Conservation (phyloP, 352 stramenopile genomes). For the Phytophthora syringae region DNA sequence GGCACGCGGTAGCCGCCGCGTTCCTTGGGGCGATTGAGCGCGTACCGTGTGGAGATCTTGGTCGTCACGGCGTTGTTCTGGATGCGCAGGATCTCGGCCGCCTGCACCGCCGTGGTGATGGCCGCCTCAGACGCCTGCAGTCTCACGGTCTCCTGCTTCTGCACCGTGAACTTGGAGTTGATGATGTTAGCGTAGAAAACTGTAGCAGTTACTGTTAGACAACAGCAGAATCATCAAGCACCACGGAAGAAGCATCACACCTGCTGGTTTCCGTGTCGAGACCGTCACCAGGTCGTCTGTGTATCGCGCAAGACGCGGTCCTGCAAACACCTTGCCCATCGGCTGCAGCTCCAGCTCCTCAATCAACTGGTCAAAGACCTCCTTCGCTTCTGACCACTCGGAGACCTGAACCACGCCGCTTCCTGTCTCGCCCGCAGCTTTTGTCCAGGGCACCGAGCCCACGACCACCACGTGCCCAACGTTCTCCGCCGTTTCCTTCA, state of each 20-base stretch:
- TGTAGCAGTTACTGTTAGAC: slow-evolving; percentile 15
- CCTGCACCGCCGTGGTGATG: slow-evolving; percentile 79
- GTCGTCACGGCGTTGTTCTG: slow-evolving; percentile 61
- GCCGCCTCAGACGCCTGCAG: slow-evolving; percentile 71
- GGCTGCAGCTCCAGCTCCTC: slow-evolving; percentile 55
- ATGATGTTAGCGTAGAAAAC: slow-evolving; percentile 86
- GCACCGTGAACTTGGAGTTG: slow-evolving; percentile 77
- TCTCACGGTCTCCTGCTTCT: slow-evolving; percentile 68
- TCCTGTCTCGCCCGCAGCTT: slow-evolving; percentile 2
- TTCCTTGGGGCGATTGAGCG: slow-evolving; percentile 59
- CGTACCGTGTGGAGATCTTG: slow-evolving; percentile 80
- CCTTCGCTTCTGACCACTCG: slow-evolving; percentile 45
- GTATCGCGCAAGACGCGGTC: slow-evolving; percentile 67
- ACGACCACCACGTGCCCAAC: slow-evolving; percentile 50
- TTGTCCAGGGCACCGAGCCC: slow-evolving; percentile 61
- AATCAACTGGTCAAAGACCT: slow-evolving; percentile 48
- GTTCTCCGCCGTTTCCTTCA: slow-evolving; percentile 35
- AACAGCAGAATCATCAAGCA: background rate
- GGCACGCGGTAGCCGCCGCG: slow-evolving; percentile 66
- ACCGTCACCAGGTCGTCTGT: slow-evolving; percentile 80
- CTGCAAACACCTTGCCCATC: slow-evolving; percentile 47
- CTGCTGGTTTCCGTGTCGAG: slow-evolving; percentile 70
- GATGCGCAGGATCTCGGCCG: slow-evolving; percentile 69
- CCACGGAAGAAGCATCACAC: slow-evolving; percentile 28
- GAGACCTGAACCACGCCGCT: slow-evolving; percentile 25